These are phyloP conservation scores for Aquilaria malaccensis DNA, from an alignment of 345 rosid genomes.

Conservation along the genomic window DNA sequence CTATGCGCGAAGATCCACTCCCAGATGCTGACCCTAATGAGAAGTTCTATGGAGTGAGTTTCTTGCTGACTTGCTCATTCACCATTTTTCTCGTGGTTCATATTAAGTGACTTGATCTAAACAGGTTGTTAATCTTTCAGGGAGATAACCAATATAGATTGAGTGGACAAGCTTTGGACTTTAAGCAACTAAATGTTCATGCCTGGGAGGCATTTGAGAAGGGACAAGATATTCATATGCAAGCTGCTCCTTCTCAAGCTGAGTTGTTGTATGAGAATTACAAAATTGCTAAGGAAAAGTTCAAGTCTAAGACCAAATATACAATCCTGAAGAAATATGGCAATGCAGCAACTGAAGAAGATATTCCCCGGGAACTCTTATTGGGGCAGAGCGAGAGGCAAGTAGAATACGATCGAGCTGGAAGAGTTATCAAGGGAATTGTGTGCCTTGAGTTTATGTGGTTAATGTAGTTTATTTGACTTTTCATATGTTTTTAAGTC, in stretches of 20 bases:
- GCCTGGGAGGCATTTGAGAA: slow-evolving; percentile 67
- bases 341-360: slow-evolving; percentile 54
- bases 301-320: slow-evolving; percentile 46
- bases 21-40: slow-evolving; percentile 81
- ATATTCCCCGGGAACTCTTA: slow-evolving; percentile 56
- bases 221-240: slow-evolving; percentile 70
- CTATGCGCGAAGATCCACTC: slow-evolving; percentile 85
- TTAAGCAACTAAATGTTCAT: slow-evolving; percentile 55
- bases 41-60: slow-evolving; percentile 53
- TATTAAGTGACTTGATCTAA: background rate
- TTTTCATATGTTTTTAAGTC: background rate
- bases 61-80: background rate
- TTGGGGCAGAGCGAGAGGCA: slow-evolving; percentile 73
- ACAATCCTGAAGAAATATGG: slow-evolving; percentile 59
- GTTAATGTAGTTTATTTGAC: no score
- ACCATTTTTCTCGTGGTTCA: background rate
- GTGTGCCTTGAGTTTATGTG: slow-evolving; percentile 10
- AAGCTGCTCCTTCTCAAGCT: slow-evolving; percentile 81
- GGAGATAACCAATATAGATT: slow-evolving; percentile 63
- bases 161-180: slow-evolving; percentile 73
- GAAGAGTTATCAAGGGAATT: slow-evolving; percentile 64
- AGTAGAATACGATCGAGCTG: slow-evolving; percentile 74
- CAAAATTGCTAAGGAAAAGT: slow-evolving; percentile 41
- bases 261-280: slow-evolving; percentile 53
- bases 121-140: slow-evolving; percentile 16